phyloP scores from a whole-genome alignment of 257 asterid genomes.

The Plectranthus barbatus region DNA sequence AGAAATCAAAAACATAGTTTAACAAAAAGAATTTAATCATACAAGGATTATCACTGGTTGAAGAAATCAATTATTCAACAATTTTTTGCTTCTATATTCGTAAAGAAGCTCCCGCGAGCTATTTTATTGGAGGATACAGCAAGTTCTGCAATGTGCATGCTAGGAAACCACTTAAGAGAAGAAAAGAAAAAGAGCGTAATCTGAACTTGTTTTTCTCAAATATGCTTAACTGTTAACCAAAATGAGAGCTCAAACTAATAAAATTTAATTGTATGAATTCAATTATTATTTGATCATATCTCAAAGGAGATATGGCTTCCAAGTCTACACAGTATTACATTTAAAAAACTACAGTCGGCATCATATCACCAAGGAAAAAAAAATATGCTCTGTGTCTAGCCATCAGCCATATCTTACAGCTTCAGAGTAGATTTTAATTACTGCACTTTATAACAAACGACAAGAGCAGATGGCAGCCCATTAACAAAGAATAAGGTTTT shows the following conservation, averaged over 20 bases:
- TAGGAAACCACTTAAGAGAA: background rate
- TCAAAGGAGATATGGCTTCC: background rate
- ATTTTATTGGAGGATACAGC: background rate
- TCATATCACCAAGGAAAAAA: background rate
- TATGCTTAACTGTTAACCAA: slow-evolving; percentile 2
- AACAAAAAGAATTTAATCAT: background rate
- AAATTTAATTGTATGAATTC: background rate
- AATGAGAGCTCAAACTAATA: background rate
- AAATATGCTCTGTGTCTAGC: background rate
- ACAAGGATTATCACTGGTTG: background rate
- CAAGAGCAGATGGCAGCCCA: background rate
- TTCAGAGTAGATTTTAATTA: background rate
- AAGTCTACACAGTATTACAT: background rate
- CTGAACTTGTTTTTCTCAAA: background rate
- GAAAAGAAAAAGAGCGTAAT: background rate
- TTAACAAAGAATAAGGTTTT: background rate
- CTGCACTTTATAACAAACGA: background rate
- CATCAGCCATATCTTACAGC: background rate
- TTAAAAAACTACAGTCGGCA: background rate
- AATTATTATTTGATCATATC: background rate
- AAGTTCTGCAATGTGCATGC: background rate
- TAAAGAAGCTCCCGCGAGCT: background rate
- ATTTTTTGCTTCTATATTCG: background rate
- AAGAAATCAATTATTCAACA: background rate
- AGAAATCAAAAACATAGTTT: background rate